Base-by-base conservation (phyloP, 805 yeast species). In the Metschnikowia corniflorae region DNA sequence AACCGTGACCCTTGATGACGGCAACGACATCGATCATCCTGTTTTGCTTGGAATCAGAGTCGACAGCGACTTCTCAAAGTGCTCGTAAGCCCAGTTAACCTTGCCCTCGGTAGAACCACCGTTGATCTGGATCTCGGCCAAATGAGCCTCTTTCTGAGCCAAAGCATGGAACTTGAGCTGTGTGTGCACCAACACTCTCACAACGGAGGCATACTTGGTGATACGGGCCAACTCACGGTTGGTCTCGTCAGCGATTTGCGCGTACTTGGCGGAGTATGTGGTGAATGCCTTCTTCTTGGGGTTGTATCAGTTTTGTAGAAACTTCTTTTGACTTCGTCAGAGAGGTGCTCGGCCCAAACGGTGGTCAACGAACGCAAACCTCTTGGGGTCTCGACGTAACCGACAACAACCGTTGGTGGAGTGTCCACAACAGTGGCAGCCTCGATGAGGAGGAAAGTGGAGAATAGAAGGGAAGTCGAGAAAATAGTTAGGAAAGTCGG, bases 241-340 rank as follows among this genome's bases (percentile, higher is more conserved):
- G 64, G 91, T 73, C 67, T 82, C 82, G 66, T 83, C 80, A 67
- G 87, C 88, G 65, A 80, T 85, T 70, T 81, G 78, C 60, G 97
- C 85, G 84, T 89, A 91, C 82, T 93, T 91, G 73, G 93, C 84
- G 72, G 97, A 84, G 87, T 93, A 93, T 78, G 91, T 89, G 86
- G 97, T 86, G 94, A 93, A 93, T 66, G 98, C 98, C 91, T 89
- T 89, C 96, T 93, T 93, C 91, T 93, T 93, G 60, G 96, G 83
- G 83, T 89, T 89, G 96, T 86, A 93, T 98, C 98, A 93, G 96
- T 91, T 93, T 87, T 93, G 96, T 93, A 93, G 96, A 93, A 93
- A 80, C 97, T 87, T 82, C 98, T 87, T 86, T 83, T 91, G 75
- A 93, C 81, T 77, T 93, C 98, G 71, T 93, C 98, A 65, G 96